These are phyloP conservation scores for Polysphondylium violaceum DNA, from an alignment of 78 protist species.

Conservation along the genomic window DNA sequence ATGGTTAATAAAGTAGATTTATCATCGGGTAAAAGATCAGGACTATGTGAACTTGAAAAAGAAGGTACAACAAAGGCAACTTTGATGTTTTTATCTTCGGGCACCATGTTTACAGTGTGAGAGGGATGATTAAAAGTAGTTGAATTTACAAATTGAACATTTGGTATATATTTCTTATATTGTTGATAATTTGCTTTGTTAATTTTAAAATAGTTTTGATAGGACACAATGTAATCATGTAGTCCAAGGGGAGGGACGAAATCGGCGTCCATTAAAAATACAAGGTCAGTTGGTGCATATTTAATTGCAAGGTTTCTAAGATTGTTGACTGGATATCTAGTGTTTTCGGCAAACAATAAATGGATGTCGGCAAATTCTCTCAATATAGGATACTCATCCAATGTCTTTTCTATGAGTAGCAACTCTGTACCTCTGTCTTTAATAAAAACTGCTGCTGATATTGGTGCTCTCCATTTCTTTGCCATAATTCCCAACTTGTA, in stretches of 20 bases:
- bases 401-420: not conserved
- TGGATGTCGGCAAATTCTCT: constrained; percentile 20
- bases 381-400: not conserved
- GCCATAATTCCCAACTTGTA: constrained; percentile 63
- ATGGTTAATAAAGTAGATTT: constrained; percentile 25
- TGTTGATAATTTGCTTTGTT: not conserved
- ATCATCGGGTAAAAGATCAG: constrained; percentile 33
- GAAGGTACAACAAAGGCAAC: constrained; percentile 62
- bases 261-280: constrained; percentile 62
- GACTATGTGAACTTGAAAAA: constrained; percentile 15
- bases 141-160: no score
- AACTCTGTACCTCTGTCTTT: not conserved
- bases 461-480: constrained; percentile 77
- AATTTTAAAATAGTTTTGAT: not conserved
- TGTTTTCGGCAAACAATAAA: constrained; percentile 22
- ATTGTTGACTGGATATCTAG: constrained; percentile 70
- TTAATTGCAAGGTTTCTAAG: constrained; percentile 52
- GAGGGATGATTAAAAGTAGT: no score
- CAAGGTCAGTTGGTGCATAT: constrained; percentile 54
- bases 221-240: constrained; percentile 19
- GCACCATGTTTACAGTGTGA: no score
- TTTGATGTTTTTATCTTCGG: not conserved
- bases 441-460: constrained; percentile 72
- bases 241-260: constrained; percentile 47
- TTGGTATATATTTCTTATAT: no score